A percentile compares a stretch with the other conserved stretches of the same genome.
Evolutionary conservation across 352 stramenopile genomes (phyloP).

Genomic region (Phytopythium aichiense): DNA sequence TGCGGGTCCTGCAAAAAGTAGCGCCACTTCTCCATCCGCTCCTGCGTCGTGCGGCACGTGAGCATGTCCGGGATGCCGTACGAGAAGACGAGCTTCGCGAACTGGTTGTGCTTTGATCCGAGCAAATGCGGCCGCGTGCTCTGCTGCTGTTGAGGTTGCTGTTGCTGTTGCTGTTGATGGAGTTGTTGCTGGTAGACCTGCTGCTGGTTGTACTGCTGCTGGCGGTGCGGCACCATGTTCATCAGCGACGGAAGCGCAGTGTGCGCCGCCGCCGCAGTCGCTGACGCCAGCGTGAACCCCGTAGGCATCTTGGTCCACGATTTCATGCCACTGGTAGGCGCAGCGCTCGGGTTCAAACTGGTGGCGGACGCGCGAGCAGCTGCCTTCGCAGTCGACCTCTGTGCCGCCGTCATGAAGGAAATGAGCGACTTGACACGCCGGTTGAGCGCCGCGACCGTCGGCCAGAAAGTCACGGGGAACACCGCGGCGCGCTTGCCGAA

Average conservation of each 20-base stretch:
- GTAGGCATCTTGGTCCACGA: neutral
- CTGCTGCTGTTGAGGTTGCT: neutral
- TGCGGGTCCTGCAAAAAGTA: constrained; percentile 64
- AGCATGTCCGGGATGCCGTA: constrained; percentile 73
- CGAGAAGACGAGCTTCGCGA: constrained; percentile 74
- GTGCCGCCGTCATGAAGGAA: constrained; percentile 28
- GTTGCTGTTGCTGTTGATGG: neutral
- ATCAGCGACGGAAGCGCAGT: neutral
- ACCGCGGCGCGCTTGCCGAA: constrained; percentile 48
- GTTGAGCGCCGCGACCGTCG: constrained; percentile 43
- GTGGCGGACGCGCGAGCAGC: neutral
- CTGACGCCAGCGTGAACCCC: neutral
- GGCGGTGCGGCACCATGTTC: neutral
- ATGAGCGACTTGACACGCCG: constrained; percentile 49
- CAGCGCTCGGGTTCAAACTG: neutral
- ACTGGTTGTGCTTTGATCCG: constrained; percentile 50
- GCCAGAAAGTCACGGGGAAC: constrained; percentile 32
- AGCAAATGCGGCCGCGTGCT: neutral
- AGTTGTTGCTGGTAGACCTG: neutral
- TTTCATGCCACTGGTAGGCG: neutral
- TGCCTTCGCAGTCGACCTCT: constrained; percentile 10
- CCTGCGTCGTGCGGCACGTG: constrained; percentile 40
- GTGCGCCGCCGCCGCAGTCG: neutral
- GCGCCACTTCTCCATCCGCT: constrained; percentile 72
- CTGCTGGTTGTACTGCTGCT: neutral